These are phyloP conservation scores for Kwoniella botswanensis DNA, from an alignment of 768 basidiomycete genomes.

Conservation along the genomic window DNA sequence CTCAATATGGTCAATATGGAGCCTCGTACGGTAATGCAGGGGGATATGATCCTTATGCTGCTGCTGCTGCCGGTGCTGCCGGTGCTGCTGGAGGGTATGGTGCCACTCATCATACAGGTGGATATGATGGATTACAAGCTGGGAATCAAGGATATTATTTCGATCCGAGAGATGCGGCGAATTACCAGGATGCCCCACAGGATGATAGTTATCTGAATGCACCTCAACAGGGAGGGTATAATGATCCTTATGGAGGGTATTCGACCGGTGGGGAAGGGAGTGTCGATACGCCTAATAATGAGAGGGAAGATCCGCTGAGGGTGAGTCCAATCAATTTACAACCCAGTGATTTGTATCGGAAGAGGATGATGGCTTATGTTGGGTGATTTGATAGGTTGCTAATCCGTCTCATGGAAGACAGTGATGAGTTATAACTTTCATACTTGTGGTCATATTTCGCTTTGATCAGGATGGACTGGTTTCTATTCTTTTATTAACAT, in stretches of 20 bases:
- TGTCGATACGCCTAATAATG: constrained; percentile 39
- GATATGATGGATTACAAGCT: constrained; percentile 35
- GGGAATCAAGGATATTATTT: constrained; percentile 45
- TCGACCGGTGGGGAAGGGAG: constrained; percentile 33
- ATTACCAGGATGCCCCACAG: constrained; percentile 34
- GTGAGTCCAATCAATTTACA: constrained; percentile 35
- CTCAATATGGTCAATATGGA: constrained; percentile 56
- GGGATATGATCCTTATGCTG: constrained; percentile 56
- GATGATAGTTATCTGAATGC: constrained; percentile 18
- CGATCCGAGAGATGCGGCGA: constrained; percentile 40
- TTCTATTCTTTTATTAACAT: too few species aligned
- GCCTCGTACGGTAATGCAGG: constrained; percentile 50
- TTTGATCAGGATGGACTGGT: too few species aligned
- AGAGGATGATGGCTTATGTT: background rate
- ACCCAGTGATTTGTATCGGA: background rate
- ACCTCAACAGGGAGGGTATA: constrained; percentile 19
- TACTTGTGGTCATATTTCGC: too few species aligned
- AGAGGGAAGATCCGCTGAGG: constrained; percentile 45
- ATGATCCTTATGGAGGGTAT: constrained; percentile 43
- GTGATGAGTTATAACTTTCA: too few species aligned
- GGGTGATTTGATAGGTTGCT: constrained; percentile 32
- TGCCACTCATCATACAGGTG: constrained; percentile 17
- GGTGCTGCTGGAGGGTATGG: constrained; percentile 28
- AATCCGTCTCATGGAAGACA: constrained; percentile 32
- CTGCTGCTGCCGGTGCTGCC: constrained; percentile 27